Percentiles rank a stretch among this genome's conserved stretches.
Conservation (phyloP, 371 early-diverging fungal species). For the Apophysomyces trapeziformis region DNA sequence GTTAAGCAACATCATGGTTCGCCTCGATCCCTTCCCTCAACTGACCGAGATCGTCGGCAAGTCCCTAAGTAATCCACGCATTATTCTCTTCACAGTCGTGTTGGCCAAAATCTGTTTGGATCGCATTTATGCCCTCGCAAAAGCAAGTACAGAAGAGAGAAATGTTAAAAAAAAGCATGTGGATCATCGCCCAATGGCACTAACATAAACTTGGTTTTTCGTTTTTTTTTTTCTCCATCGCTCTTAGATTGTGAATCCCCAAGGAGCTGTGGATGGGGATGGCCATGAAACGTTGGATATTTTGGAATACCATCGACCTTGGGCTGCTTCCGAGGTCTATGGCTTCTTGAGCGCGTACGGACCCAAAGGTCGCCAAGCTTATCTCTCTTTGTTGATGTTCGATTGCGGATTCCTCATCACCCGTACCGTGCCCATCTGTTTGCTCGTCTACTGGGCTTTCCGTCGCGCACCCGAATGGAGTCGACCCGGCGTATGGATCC, state of each 20-base stretch:
- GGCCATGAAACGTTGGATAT: slow-evolving; percentile 47
- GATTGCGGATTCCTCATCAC: slow-evolving; percentile 41
- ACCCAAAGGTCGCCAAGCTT: slow-evolving; percentile 46
- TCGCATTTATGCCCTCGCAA: slow-evolving; percentile 45
- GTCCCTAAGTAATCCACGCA: slow-evolving; percentile 43
- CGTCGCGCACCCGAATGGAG: slow-evolving; percentile 30
- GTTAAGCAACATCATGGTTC: slow-evolving; percentile 19
- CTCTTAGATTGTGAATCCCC: slow-evolving; percentile 46
- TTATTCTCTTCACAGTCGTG: slow-evolving; percentile 39
- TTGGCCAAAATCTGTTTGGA: slow-evolving; percentile 50
- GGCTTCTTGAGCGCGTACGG: slow-evolving; percentile 39
- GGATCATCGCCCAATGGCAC: too few relatives aligned
- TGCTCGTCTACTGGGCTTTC: slow-evolving; percentile 42
- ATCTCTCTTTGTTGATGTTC: slow-evolving; percentile 36
- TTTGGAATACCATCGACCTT: slow-evolving; percentile 45
- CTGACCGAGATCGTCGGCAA: slow-evolving; percentile 28
- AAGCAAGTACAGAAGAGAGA: slow-evolving; percentile 26
- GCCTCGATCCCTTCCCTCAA: slow-evolving; percentile 47
- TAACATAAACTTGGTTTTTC: too few relatives aligned
- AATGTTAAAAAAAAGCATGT: too few relatives aligned
- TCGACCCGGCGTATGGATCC: slow-evolving; percentile 49
- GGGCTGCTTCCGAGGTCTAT: slow-evolving; percentile 38
- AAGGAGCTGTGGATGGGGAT: slow-evolving; percentile 28
- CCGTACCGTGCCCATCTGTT: slow-evolving; percentile 40
- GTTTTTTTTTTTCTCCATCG: neutral